A percentile compares a stretch with the other conserved stretches of the same genome.
Evolutionary conservation across 1,284 basidiomycete genomes (phyloP).

Genomic region (Paramarasmius palmivorus): DNA sequence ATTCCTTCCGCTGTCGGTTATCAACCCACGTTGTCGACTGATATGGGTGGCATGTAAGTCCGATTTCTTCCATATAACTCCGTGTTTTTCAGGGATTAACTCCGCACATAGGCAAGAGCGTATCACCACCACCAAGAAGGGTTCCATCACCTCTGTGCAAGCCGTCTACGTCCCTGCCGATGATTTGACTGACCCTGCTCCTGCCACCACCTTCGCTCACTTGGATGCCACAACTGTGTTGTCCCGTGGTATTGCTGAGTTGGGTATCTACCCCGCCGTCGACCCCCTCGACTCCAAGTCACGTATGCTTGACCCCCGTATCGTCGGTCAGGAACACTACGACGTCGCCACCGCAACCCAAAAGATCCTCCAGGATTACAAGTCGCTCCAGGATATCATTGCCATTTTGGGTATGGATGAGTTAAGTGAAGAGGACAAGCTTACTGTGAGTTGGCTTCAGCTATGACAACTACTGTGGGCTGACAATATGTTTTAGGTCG

Average conservation of each 20-base stretch:
- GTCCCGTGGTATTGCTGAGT: slow-evolving; percentile 98
- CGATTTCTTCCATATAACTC: slow-evolving; percentile 1
- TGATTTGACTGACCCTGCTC: slow-evolving; percentile 99
- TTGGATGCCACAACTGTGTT: slow-evolving; percentile 99
- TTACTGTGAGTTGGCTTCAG: slow-evolving; percentile 68
- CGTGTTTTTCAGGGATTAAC: slow-evolving; percentile 15
- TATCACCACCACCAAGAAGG: slow-evolving; percentile 99
- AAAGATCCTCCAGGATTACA: slow-evolving; percentile 99
- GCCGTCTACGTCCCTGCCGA: slow-evolving; percentile 99
- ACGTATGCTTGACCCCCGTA: slow-evolving; percentile 99
- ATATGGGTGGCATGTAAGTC: slow-evolving; percentile 98
- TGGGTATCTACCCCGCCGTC: slow-evolving; percentile 99
- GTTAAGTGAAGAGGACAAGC: slow-evolving; percentile 99
- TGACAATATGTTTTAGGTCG: slow-evolving; percentile 50
- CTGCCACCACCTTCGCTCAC: slow-evolving; percentile 99
- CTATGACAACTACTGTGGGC: not conserved
- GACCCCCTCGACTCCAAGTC: slow-evolving; percentile 99
- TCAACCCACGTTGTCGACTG: slow-evolving; percentile 98
- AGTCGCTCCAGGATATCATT: slow-evolving; percentile 97
- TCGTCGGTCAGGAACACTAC: slow-evolving; percentile 93
- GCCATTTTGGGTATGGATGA: slow-evolving; percentile 99
- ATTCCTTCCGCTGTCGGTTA: slow-evolving; percentile 99
- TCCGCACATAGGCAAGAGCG: slow-evolving; percentile 78
- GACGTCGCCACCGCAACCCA: slow-evolving; percentile 93
- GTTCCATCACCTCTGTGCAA: slow-evolving; percentile 99